Evolutionary conservation across 2,329 filamentous ascomycete genomes (phyloP).

Genomic region (Alternaria brassicae): DNA sequence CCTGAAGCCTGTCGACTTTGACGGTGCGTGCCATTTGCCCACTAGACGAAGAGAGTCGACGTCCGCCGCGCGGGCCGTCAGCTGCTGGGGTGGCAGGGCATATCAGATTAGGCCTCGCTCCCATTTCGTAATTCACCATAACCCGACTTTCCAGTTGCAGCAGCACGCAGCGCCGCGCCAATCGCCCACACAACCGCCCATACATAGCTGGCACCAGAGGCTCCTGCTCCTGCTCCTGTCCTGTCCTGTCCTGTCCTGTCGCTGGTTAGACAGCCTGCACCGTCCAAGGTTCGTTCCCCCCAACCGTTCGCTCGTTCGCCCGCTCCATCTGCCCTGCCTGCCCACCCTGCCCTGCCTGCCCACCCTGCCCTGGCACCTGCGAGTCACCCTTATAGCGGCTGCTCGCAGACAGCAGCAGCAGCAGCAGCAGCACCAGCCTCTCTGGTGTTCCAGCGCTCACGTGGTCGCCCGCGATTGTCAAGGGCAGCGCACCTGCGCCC

Average conservation of each 20-base stretch:
- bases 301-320: conserved; percentile 14
- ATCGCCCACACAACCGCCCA: conserved; percentile 2
- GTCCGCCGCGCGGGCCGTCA: conserved; percentile 31
- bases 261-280: conserved; percentile 17
- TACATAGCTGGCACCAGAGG: conserved; percentile 11
- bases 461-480: conserved; percentile 28
- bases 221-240: conserved; percentile 1
- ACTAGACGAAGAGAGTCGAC: conserved; percentile 22
- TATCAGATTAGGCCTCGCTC: conserved; percentile 25
- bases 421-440: too few relatives aligned
- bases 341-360: conserved; percentile 11
- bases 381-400: conserved; percentile 35
- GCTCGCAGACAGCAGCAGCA: conserved; percentile 14
- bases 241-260: too few relatives aligned
- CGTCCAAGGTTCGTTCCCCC: conserved; percentile 10
- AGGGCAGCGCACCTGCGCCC: conserved; percentile 22
- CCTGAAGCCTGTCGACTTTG: conserved; percentile 16
- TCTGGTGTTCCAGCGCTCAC: conserved; percentile 18
- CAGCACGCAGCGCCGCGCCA: conserved; percentile 6
- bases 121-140: conserved; percentile 19
- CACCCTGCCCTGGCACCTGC: conserved; percentile 13
- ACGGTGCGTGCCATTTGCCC: conserved; percentile 26
- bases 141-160: conserved; percentile 7
- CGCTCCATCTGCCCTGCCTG: conserved; percentile 15
- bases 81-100: conserved; percentile 23